phyloP scores from a whole-genome alignment of 495 filamentous ascomycete genomes.

The Aspergillus cristatus region DNA sequence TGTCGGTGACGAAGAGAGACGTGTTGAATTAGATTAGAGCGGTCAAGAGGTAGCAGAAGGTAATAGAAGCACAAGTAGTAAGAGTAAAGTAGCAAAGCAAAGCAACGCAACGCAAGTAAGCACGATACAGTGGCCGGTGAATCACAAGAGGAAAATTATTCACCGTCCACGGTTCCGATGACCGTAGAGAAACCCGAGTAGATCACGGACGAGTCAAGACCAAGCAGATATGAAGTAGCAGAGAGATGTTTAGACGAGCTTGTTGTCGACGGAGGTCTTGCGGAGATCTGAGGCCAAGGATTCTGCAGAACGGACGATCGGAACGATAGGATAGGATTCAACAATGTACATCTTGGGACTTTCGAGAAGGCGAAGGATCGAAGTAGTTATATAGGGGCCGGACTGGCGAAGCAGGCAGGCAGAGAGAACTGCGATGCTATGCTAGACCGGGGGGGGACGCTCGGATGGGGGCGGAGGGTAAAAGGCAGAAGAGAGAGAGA shows the following conservation, averaged over 20 bases:
- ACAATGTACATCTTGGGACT: constrained; percentile 26
- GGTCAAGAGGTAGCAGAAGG: constrained; percentile 2
- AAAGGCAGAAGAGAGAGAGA: too few species aligned
- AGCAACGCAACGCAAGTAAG: too few species aligned
- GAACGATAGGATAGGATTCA: constrained; percentile 18
- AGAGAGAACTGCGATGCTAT: constrained; percentile 10
- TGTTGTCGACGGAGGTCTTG: neutral
- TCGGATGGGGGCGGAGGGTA: too few species aligned
- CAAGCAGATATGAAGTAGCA: constrained; percentile 9
- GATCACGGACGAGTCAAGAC: constrained; percentile 16
- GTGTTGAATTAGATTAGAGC: constrained; percentile 1
- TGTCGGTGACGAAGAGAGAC: constrained; percentile 14
- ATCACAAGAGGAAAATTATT: too few species aligned
- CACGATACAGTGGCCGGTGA: too few species aligned
- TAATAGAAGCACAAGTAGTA: neutral
- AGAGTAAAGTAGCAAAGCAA: too few species aligned
- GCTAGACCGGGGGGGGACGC: constrained; percentile 6
- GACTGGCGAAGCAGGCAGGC: constrained; percentile 19
- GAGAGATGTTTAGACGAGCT: constrained; percentile 4
- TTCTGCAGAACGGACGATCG: constrained; percentile 22
- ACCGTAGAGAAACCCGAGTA: too few species aligned
- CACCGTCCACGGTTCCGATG: constrained; percentile 19
- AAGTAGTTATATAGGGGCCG: constrained; percentile 11
- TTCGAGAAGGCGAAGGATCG: constrained; percentile 3
- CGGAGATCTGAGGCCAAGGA: constrained; percentile 18